phyloP scores from a whole-genome alignment of 345 rosid genomes.

The Sapria himalayana region DNA sequence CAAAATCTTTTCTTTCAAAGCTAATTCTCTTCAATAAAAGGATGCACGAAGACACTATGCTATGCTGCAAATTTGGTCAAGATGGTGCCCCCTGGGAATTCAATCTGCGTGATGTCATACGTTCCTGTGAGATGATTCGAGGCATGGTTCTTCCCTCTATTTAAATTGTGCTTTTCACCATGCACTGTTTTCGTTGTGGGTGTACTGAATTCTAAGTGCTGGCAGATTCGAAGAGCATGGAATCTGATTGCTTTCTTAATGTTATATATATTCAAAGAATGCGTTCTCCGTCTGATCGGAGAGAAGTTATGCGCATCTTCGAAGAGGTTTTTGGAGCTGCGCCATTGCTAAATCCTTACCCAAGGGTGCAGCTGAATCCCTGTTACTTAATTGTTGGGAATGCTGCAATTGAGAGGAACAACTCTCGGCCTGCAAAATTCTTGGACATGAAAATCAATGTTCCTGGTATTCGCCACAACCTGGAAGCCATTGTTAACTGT shows the following conservation, averaged over 20 bases:
- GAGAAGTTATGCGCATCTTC: slow-evolving; percentile 42
- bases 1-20: slow-evolving; percentile 43
- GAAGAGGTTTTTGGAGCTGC: slow-evolving; percentile 43
- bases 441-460: slow-evolving; percentile 40
- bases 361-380: slow-evolving; percentile 53
- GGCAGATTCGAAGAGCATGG: slow-evolving; percentile 14
- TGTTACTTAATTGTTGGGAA: slow-evolving; percentile 42
- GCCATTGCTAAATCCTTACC: slow-evolving; percentile 57
- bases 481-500: slow-evolving; percentile 81
- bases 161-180: not conserved
- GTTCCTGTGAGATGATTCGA: slow-evolving; percentile 69
- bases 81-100: slow-evolving; percentile 98
- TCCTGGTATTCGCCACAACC: slow-evolving; percentile 50
- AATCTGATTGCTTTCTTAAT: slow-evolving; percentile 42
- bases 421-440: slow-evolving; percentile 13
- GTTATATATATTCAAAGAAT: slow-evolving; percentile 73
- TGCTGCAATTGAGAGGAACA: slow-evolving; percentile 43
- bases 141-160: slow-evolving; percentile 20
- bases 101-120: slow-evolving; percentile 76
- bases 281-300: slow-evolving; percentile 78
- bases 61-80: slow-evolving; percentile 48
- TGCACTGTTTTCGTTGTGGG: slow-evolving; percentile 18
- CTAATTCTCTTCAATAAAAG: slow-evolving; percentile 55
- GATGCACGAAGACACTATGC: slow-evolving; percentile 61
- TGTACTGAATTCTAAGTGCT: no score